A percentile compares a stretch with the other conserved stretches of the same genome.
Evolutionary conservation across 1,139 yeast species (phyloP).

Genomic region (Magnusiomyces tetraspermus): DNA sequence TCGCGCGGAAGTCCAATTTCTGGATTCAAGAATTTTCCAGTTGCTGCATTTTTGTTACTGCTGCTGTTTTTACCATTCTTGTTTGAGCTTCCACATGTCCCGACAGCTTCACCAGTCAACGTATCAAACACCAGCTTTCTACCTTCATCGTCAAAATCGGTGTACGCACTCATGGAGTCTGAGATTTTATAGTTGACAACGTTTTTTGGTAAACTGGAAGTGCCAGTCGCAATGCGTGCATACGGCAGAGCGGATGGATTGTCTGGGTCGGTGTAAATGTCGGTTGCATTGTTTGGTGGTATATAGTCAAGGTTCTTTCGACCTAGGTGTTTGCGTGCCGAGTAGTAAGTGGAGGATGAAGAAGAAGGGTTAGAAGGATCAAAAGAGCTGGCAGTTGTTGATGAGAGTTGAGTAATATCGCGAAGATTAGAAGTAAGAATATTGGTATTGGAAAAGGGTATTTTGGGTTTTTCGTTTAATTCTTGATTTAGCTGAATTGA

Average conservation of each 20-base stretch:
- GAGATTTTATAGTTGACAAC: neutral
- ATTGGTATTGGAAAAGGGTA: neutral
- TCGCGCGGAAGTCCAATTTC: constrained; percentile 1
- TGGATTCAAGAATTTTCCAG: no score
- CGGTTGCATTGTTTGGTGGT: neutral
- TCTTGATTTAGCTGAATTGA: neutral
- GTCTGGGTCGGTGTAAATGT: neutral
- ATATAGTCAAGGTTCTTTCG: neutral
- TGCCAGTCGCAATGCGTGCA: neutral
- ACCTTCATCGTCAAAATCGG: neutral
- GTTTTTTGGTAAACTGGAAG: neutral
- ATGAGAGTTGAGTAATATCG: neutral
- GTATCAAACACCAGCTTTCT: neutral
- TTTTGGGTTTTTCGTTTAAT: neutral
- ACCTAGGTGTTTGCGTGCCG: neutral
- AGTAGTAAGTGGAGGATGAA: neutral
- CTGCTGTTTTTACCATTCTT: neutral
- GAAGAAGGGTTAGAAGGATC: neutral
- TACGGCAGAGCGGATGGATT: neutral
- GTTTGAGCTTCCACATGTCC: neutral
- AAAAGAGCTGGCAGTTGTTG: neutral
- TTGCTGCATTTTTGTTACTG: neutral
- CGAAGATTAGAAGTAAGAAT: neutral
- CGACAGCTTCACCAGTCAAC: neutral
- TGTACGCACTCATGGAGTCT: constrained; percentile 1